phyloP scores from a whole-genome alignment of 257 asterid genomes.

The Solanum sitiens region DNA sequence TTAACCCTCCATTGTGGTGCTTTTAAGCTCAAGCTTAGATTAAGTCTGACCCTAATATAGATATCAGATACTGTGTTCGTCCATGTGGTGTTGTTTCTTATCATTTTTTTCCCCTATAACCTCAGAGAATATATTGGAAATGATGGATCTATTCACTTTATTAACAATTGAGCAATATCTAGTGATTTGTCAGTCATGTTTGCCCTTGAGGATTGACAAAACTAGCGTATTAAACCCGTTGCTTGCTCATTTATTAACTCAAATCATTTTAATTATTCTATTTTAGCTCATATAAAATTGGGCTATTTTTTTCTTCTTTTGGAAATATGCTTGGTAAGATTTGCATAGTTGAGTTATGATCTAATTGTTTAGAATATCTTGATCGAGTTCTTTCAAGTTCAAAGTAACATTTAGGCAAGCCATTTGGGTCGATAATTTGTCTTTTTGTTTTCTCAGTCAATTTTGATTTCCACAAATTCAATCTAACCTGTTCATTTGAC shows the following conservation, averaged over 20 bases:
- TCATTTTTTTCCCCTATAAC: background rate
- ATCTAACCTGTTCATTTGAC: background rate
- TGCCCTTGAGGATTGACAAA: background rate
- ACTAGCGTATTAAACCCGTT: background rate
- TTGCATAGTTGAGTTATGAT: too few relatives aligned
- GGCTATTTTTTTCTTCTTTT: too few relatives aligned
- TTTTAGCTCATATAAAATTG: background rate
- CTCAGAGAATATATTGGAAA: background rate
- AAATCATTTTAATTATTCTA: background rate
- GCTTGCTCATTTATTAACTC: background rate
- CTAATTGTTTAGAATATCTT: too few relatives aligned
- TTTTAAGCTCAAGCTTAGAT: background rate
- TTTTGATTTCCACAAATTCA: too few relatives aligned
- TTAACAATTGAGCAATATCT: background rate
- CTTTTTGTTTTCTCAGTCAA: too few relatives aligned
- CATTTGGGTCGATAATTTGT: background rate
- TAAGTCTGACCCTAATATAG: rapidly evolving
- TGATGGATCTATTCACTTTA: background rate
- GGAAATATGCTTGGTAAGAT: too few relatives aligned
- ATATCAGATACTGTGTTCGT: background rate
- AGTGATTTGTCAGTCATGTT: background rate
- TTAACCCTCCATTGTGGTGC: background rate
- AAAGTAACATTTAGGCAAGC: too few relatives aligned
- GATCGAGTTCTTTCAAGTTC: background rate
- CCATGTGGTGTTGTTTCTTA: background rate